Base-by-base conservation (phyloP, 2,329 filamentous ascomycete genomes). In the Alternaria panax region DNA sequence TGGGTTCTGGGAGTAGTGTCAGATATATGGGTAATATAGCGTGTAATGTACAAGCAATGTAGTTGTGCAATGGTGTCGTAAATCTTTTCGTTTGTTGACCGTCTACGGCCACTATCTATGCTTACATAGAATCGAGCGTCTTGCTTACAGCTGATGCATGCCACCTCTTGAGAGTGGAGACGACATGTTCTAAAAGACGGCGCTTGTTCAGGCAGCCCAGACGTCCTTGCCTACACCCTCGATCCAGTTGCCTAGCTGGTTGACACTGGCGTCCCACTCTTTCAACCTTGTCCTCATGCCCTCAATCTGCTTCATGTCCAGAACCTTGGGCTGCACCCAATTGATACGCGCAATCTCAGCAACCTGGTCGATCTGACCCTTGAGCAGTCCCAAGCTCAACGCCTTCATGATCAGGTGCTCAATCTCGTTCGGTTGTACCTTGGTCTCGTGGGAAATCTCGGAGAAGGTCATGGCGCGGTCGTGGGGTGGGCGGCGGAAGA, bases 401-500 rank as follows among this genome's bases (percentile, higher is more conserved):
- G 95, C 95, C 85, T 97, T 98, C 95, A 99, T 99, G 73, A 99
- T 91, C 65, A 99, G 83, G 78, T 98, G 94, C 84, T 99, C 95
- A 69, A 99, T 98, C 82, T 98, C 92, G 72, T 95, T 88, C 3
- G 89, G 87, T 69, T 88, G 87, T 51, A 99, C 93, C 80, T 97
- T 96, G 4, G 95, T 99, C 83, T 98, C 94, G 68, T 90, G 85
- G 5, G 91, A 87, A 74, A 99, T 97, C 50, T 92, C 92, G 52
- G 84, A 82, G 81, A 99, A 99, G 5, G 91, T 91, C 90, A 99
- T 95, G 72, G 92, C 90, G 65, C 95, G 91, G 83, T 98, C 92
- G 77, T 99, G 95, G 28, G 95, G 94, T 48, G 95, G 93, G 46
- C 95, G 91, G 56, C 92, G 92, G 86, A 99, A 99, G 60, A 99